Evolutionary conservation across 495 filamentous ascomycete genomes (phyloP), one percentile per base, ranked within the genome.

Genomic region (Tuber brumale): DNA sequence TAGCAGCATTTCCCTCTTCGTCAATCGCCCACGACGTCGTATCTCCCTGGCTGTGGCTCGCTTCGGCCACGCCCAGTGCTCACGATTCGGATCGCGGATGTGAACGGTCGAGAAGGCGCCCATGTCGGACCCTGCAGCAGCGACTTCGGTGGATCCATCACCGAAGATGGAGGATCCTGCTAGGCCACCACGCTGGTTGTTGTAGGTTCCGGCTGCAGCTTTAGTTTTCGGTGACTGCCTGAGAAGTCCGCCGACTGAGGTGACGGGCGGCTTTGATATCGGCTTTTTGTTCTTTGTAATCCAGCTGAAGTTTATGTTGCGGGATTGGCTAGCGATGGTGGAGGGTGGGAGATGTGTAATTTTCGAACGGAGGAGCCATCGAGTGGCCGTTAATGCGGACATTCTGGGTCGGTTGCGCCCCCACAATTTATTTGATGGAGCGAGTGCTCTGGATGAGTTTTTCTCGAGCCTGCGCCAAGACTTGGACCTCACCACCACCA

Each of bases 21-120:
- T 89, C 70, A 97, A 81, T 16, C 90, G 87, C n/a, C 92, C 92
- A 44, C 91, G 86, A 19, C 88, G 86, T 14, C 87, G 88, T 72
- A 97, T 85, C 78, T 89, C 87, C 70, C 91, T 89, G 74, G 75
- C 75, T 51, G 74, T 76, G n/a, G 72, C 72, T 51, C 74, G 80
- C 70, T 76, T 75, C 0, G 73, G 77, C 81, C 81, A 83, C n/a
- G 76, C 74, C 82, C 82, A 83, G 10, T 75, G 76, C 41, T 78
- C 31, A 7, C 81, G 79, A 14, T 76, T 72, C 31, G 82, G 82
- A 72, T 83, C 82, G 3, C 73, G 71, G 45, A 80, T 70, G 27
- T 83, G 51, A 69, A 77, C 39, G 46, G 23, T 66, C 45, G 74
- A 71, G 16, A 39, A 70, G 31, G 44, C 85, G 69, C 82, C 85